Evolutionary conservation across 352 stramenopile genomes (phyloP), one percentile per base, ranked within the genome.

Genomic region (Phytophthora podocarpi): DNA sequence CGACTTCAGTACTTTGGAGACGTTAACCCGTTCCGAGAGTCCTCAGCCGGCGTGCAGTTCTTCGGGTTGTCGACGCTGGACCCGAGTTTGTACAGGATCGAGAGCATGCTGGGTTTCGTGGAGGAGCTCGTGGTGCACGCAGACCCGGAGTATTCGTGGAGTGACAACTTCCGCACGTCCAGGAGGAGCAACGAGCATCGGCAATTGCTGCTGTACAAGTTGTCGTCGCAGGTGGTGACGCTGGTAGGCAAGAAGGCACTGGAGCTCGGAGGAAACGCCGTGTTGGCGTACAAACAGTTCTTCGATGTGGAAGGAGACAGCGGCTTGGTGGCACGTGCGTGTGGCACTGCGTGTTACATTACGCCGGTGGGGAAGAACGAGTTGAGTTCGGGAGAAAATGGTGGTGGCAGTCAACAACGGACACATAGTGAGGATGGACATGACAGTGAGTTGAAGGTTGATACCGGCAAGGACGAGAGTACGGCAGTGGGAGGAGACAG

Each of bases 301-400:
- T 99, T 99, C 64, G 97, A 99, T 75, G 94, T 99, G 26, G 97
- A 99, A 83, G 97, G 97, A 40, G 97, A 99, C 72, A 98, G 93
- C 28, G 97, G 97, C 9, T 84, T 99, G 23, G 97, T 99, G 0
- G 97, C 96, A 18, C 78, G 97, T 21, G 97, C 95, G 5, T 99
- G 96, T 70, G 98, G 98, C 12, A 99, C 98, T 54, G 79, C 88
- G 13, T 93, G 85, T 31, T 88, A 75, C n/a, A 85, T 95, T 43
- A 75, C 74, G 1, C 67, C 85, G 1, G 89, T 91, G 20, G 80
- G 89, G 16, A 92, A 77, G 56, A 82, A 74, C 58, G 70, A 76
- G 13, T 43, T 57, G 13, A 47, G 23, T 35, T 46, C 27, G 12
- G 47, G 36, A 35, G 58, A 55, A n/a, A n/a, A n/a, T 27, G 66